Evolutionary conservation across 768 basidiomycete genomes (phyloP).

Genomic region (Psilocybe cyanescens): DNA sequence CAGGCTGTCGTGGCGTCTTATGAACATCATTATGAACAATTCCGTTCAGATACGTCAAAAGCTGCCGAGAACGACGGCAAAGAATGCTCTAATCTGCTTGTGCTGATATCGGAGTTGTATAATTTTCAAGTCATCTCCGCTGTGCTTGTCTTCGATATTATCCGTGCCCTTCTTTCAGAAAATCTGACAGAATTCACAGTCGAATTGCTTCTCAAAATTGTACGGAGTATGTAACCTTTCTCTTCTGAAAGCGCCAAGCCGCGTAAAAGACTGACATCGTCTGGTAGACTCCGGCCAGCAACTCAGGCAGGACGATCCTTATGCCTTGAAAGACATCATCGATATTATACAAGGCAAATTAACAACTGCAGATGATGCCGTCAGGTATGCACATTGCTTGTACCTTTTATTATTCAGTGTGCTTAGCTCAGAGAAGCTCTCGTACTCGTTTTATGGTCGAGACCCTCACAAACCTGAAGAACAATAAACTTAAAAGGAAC

Average conservation of each 20-base stretch:
- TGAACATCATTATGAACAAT: conserved; percentile 52
- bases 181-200: conserved; percentile 79
- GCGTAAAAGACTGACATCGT: conserved; percentile 12
- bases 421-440: conserved; percentile 52
- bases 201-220: conserved; percentile 84
- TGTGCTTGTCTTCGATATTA: conserved; percentile 87
- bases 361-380: conserved; percentile 45
- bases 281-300: conserved; percentile 86
- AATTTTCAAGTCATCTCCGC: conserved; percentile 95
- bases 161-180: conserved; percentile 70
- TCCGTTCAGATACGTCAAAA: conserved; percentile 25
- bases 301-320: conserved; percentile 90
- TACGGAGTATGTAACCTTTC: conserved; percentile 62
- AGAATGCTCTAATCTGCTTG: conserved; percentile 86
- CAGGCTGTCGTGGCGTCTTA: conserved; percentile 73
- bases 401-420: neutral
- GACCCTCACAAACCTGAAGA: conserved; percentile 89
- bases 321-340: conserved; percentile 90
- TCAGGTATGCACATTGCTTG: conserved; percentile 48
- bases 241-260: neutral
- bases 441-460: conserved; percentile 96
- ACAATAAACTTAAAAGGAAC: conserved; percentile 79
- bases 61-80: conserved; percentile 61
- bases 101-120: conserved; percentile 90
- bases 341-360: conserved; percentile 78